Conservation (phyloP, 1,139 yeast species). For the Yamadazyma songkhlaensis region DNA sequence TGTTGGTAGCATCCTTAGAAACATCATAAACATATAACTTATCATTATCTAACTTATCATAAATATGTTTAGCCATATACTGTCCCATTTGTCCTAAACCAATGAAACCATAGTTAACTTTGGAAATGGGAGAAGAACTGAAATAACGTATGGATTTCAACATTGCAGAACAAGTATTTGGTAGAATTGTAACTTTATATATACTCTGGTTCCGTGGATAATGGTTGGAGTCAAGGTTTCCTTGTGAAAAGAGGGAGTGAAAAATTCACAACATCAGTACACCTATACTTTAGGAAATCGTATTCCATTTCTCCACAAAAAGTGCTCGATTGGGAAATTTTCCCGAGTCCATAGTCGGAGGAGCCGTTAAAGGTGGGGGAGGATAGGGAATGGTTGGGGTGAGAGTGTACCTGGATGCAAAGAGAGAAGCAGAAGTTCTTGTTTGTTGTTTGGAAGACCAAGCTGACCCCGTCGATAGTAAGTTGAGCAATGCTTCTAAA, state of each 20-base stretch:
- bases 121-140: constrained; percentile 16
- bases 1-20: constrained; percentile 26
- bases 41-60: constrained; percentile 39
- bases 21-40: constrained; percentile 46
- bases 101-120: constrained; percentile 47
- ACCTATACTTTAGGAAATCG: background rate
- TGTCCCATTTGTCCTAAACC: constrained; percentile 64
- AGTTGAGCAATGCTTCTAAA: too few relatives aligned
- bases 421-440: too few relatives aligned
- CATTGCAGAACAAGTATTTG: too few relatives aligned
- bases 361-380: too few relatives aligned
- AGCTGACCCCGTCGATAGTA: too few relatives aligned
- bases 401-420: too few relatives aligned
- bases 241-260: constrained; percentile 2
- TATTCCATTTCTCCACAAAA: constrained; percentile 1
- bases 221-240: background rate
- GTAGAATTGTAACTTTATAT: background rate
- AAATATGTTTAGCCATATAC: constrained; percentile 57
- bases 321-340: background rate
- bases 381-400: too few relatives aligned
- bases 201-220: constrained; percentile 3
- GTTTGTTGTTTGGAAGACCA: too few relatives aligned
- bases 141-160: constrained; percentile 17
- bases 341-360: too few relatives aligned
- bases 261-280: background rate